Conservation (phyloP, 805 yeast species). For the Pichia nanzhaoensis region DNA sequence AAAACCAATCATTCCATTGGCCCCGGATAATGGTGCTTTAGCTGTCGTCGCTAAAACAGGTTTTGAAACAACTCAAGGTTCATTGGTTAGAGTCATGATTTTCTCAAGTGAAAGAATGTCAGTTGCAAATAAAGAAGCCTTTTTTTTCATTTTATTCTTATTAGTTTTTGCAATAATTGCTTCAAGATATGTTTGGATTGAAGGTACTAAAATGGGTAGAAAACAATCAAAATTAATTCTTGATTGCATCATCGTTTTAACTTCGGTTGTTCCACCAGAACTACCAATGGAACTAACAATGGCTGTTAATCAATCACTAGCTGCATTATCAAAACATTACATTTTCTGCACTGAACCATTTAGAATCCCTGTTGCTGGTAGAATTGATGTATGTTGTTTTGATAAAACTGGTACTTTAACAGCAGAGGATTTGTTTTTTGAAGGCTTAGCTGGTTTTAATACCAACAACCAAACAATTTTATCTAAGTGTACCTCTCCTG, state of each 20-base stretch:
- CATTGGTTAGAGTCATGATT: slow-evolving; percentile 95
- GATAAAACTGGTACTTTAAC: slow-evolving; percentile 98
- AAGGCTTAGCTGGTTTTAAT: slow-evolving; percentile 86
- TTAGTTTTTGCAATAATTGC: slow-evolving; percentile 91
- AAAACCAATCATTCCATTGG: slow-evolving; percentile 40
- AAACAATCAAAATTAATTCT: slow-evolving; percentile 86
- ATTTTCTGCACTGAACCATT: slow-evolving; percentile 98
- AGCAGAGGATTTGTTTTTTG: slow-evolving; percentile 92
- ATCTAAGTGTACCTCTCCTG: slow-evolving; percentile 38
- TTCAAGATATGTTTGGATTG: slow-evolving; percentile 96
- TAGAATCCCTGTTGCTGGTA: slow-evolving; percentile 95
- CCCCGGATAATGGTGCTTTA: slow-evolving; percentile 90
- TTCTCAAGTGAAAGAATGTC: slow-evolving; percentile 94
- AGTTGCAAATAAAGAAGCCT: slow-evolving; percentile 91
- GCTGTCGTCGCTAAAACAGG: slow-evolving; percentile 92
- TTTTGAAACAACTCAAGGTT: slow-evolving; percentile 98
- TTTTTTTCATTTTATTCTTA: slow-evolving; percentile 84
- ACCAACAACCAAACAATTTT: slow-evolving; percentile 47
- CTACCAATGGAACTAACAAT: slow-evolving; percentile 97
- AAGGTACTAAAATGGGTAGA: slow-evolving; percentile 94
- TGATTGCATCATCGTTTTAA: slow-evolving; percentile 91
- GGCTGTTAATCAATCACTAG: slow-evolving; percentile 92
- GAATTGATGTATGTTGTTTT: slow-evolving; percentile 96
- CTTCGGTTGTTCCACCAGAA: slow-evolving; percentile 98
- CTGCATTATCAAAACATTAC: slow-evolving; percentile 79